A percentile compares a stretch with the other conserved stretches of the same genome.
These are phyloP conservation scores for Taphrina sp. DNA, from an alignment of 1,139 yeast species.

Conservation along the genomic window DNA sequence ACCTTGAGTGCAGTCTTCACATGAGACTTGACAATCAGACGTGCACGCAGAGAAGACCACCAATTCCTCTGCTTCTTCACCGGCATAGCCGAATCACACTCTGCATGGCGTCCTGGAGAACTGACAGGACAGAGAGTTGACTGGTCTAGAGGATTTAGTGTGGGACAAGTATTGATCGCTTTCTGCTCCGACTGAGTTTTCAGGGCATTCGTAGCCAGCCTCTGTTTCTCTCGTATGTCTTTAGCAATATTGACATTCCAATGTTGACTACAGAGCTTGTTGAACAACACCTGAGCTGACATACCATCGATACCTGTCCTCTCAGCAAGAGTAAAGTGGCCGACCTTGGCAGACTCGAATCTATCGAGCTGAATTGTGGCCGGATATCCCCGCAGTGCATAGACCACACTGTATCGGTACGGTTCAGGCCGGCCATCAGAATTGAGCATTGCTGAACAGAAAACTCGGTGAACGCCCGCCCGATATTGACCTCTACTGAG, in stretches of 20 bases:
- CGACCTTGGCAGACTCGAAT: not conserved
- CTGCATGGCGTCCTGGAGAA: too few species aligned
- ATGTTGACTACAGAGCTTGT: constrained; percentile 3
- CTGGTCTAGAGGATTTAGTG: too few species aligned
- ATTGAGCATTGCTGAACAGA: not conserved
- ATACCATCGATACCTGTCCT: constrained; percentile 8
- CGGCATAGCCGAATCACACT: too few species aligned
- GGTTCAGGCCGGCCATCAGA: constrained; percentile 4
- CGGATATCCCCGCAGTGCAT: constrained; percentile 10
- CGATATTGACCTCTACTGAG: constrained; percentile 4
- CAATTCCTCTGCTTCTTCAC: too few species aligned
- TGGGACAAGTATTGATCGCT: too few species aligned
- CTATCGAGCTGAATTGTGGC: not conserved
- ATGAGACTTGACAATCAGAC: too few species aligned
- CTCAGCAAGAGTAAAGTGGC: not conserved
- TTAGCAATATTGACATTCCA: constrained; percentile 10
- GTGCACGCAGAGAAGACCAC: too few species aligned
- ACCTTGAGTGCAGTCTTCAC: too few species aligned
- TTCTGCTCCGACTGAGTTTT: too few species aligned
- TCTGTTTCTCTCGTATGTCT: constrained; percentile 11
- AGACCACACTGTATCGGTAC: constrained; percentile 6
- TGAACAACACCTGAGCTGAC: constrained; percentile 2
- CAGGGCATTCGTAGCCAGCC: constrained; percentile 2
- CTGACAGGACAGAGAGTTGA: too few species aligned
- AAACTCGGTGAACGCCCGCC: constrained; percentile 17